Conservation (phyloP, 129 eudicot genomes). For the Ambrosia trifida region DNA sequence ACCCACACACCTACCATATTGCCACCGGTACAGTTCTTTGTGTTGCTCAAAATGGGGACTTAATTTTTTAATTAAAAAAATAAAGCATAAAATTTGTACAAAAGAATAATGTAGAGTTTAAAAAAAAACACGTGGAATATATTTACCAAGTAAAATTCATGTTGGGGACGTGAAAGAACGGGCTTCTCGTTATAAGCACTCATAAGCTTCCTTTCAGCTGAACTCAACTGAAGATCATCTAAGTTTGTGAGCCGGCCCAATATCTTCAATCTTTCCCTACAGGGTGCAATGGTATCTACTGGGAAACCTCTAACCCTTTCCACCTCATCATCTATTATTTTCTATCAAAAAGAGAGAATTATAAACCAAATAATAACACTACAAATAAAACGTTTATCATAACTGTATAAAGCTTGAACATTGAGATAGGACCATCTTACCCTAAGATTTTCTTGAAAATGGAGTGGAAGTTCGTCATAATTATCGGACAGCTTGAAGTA, state of each 20-base stretch:
- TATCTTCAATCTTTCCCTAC: slow-evolving; percentile 90
- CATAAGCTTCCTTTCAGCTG: slow-evolving; percentile 87
- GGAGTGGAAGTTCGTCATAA: slow-evolving; percentile 69
- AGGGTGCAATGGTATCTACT: slow-evolving; percentile 66
- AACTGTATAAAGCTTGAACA: not conserved
- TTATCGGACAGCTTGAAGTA: slow-evolving; percentile 85
- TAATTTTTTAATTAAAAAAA: not conserved
- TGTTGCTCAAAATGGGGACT: not conserved
- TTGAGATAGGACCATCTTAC: slow-evolving; percentile 42
- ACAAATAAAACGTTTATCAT: not conserved
- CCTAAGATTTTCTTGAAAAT: slow-evolving; percentile 77
- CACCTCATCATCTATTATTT: slow-evolving; percentile 75
- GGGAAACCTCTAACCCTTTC: slow-evolving; percentile 81
- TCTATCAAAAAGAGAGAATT: slow-evolving; percentile 40
- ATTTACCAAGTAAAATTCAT: slow-evolving; percentile 83
- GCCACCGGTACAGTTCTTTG: not conserved
- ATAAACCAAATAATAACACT: not conserved
- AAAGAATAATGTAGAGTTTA: not conserved
- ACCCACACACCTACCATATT: not conserved
- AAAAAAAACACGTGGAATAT: not conserved
- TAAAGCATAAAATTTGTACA: not conserved
- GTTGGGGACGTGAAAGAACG: slow-evolving; percentile 95
- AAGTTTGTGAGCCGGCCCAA: slow-evolving; percentile 73
- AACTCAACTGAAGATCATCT: slow-evolving; percentile 75
- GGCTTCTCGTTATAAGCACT: slow-evolving; percentile 96